These are phyloP conservation scores for Colletotrichum tabaci DNA, from an alignment of 2,329 filamentous ascomycete genomes.

Conservation along the genomic window DNA sequence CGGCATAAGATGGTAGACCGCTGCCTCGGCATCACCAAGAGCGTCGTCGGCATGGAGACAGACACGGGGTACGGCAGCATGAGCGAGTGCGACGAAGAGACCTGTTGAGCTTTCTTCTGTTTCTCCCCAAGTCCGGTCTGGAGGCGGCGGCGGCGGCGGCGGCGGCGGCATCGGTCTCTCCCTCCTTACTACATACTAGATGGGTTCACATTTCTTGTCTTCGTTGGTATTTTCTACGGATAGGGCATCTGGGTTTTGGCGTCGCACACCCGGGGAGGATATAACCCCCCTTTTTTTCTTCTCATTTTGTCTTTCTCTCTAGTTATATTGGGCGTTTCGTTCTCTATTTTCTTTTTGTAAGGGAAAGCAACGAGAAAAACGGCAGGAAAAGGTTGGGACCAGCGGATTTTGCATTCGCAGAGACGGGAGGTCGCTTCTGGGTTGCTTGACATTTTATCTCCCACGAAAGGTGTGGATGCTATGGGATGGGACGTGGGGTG, in stretches of 20 bases:
- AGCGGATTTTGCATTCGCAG: constrained; percentile 37
- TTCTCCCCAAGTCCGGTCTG: not conserved
- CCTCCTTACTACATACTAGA: constrained; percentile 30
- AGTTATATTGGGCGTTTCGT: constrained; percentile 20
- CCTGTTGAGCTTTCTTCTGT: constrained; percentile 26
- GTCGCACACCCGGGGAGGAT: constrained; percentile 12
- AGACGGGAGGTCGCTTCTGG: constrained; percentile 20
- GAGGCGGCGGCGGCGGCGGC: not conserved
- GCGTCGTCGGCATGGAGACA: constrained; percentile 71
- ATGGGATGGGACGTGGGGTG: constrained; percentile 12
- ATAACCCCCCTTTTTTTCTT: too few species aligned
- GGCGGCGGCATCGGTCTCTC: not conserved
- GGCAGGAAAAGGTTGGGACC: constrained; percentile 39
- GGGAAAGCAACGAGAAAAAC: constrained; percentile 33
- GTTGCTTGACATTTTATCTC: constrained; percentile 16
- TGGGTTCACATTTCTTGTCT: constrained; percentile 9
- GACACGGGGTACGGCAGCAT: constrained; percentile 74
- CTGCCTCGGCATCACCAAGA: constrained; percentile 70
- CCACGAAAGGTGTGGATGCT: constrained; percentile 16
- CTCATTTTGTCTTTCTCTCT: not conserved
- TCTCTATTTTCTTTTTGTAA: not conserved
- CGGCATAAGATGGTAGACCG: constrained; percentile 68
- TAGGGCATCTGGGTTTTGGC: constrained; percentile 22
- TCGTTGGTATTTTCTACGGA: constrained; percentile 28
- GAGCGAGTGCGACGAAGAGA: constrained; percentile 62